Evolutionary conservation across 768 basidiomycete genomes (phyloP).

Genomic region (Amanita brunnescens): DNA sequence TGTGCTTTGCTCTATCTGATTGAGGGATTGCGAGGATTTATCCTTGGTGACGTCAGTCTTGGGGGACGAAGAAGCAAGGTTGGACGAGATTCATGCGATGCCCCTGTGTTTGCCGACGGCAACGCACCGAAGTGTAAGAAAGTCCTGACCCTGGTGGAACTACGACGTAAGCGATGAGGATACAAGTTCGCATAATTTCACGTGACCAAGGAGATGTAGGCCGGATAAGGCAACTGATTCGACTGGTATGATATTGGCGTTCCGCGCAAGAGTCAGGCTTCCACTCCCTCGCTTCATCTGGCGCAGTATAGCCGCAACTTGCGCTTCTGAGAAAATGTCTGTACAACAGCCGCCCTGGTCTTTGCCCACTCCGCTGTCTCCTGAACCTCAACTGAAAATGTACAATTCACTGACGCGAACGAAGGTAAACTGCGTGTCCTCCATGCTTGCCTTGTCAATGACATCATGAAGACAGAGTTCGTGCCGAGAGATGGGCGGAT

Average conservation of each 20-base stretch:
- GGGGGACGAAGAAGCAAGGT: too few relatives aligned
- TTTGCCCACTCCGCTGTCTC: slow-evolving; percentile 28
- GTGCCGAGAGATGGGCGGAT: slow-evolving; percentile 56
- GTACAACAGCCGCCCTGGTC: slow-evolving; percentile 57
- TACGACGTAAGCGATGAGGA: too few relatives aligned
- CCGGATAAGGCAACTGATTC: background rate
- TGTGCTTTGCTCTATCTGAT: too few relatives aligned
- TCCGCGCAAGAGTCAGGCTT: background rate
- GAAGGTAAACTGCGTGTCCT: slow-evolving; percentile 2
- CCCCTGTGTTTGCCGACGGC: too few relatives aligned
- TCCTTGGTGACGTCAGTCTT: too few relatives aligned
- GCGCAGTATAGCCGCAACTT: background rate
- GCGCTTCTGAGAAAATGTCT: slow-evolving; percentile 32
- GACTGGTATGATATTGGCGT: background rate
- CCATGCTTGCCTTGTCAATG: slow-evolving; percentile 10
- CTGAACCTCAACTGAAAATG: slow-evolving; percentile 53
- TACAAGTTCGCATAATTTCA: background rate
- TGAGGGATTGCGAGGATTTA: too few relatives aligned
- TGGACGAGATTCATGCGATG: too few relatives aligned
- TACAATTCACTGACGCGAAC: background rate
- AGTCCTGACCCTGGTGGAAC: too few relatives aligned
- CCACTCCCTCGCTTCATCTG: background rate
- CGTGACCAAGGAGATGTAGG: background rate
- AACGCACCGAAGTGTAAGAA: too few relatives aligned
- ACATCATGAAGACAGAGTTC: slow-evolving; percentile 56